phyloP scores from a whole-genome alignment of 805 yeast species.

The Danielia reshetovae region DNA sequence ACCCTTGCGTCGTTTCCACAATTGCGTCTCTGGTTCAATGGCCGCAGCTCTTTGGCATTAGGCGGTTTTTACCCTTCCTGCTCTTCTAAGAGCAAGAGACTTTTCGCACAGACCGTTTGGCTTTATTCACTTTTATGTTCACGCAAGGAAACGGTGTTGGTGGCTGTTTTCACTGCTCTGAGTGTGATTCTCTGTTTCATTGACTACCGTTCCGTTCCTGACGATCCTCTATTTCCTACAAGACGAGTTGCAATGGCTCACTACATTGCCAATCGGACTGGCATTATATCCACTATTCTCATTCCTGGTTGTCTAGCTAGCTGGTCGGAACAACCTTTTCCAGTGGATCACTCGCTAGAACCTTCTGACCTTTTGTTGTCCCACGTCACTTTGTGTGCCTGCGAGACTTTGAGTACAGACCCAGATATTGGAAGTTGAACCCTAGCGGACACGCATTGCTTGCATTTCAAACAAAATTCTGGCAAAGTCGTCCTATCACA shows the following conservation, averaged over 20 bases:
- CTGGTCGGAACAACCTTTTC: conserved; percentile 17
- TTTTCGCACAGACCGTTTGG: conserved; percentile 2
- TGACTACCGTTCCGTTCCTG: neutral
- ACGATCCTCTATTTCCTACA: neutral
- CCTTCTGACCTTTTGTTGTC: conserved; percentile 12
- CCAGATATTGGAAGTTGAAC: conserved; percentile 43
- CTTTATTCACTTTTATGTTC: conserved; percentile 2
- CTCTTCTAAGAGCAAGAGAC: conserved; percentile 14
- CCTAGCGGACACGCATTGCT: conserved; percentile 61
- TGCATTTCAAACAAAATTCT: conserved; percentile 51
- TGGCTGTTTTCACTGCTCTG: neutral
- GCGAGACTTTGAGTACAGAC: conserved; percentile 47
- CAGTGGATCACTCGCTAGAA: conserved; percentile 16
- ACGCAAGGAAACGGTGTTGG: conserved; percentile 2
- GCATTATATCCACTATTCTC: conserved; percentile 8
- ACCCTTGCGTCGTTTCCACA: conserved; percentile 2
- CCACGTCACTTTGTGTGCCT: conserved; percentile 30
- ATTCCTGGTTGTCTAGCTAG: conserved; percentile 14
- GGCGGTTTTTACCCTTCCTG: conserved; percentile 6
- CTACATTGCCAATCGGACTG: conserved; percentile 13
- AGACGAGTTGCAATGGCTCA: neutral
- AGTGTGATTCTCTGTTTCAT: conserved; percentile 1
- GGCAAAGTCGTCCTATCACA: conserved; percentile 69
- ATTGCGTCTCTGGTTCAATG: conserved; percentile 1
- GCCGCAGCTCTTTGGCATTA: neutral